Base-by-base conservation (phyloP, 1,284 basidiomycete genomes). In the Microbotryum silenes-acaulis region DNA sequence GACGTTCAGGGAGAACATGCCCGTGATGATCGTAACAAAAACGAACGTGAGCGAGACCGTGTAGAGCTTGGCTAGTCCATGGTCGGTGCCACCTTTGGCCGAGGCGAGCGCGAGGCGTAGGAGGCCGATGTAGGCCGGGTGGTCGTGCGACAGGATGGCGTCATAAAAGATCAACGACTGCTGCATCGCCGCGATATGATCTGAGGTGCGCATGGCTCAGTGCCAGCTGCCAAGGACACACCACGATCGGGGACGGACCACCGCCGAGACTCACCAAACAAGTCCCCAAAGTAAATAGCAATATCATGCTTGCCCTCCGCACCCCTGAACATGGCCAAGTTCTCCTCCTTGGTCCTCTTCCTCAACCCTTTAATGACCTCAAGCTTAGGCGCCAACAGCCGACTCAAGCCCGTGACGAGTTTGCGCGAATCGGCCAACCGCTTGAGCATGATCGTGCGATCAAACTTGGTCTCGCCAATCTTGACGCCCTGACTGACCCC, bases 101-200 rank as follows among this genome's bases (percentile, higher is more conserved):
- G 79, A 76, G 16, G 81, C 80, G 51, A 85, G 82, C 12, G 81
- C 81, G 1, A 87, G 77, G 3, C 84, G 81, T 3, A 96, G 81
- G 64, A 91, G 85, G 7, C 85, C 82, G 16, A 94, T 78, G 74
- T 94, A 96, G 1, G 85, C 85, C 2, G 88, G 88, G 72, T 96
- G 91, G 31, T 88, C 88, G 70, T 94, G 86, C 61, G 86, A 85
- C 27, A 97, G 79, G 75, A 91, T 86, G 46, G 86, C 86, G 73
- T 97, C 92, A 76, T 89, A 90, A 74, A 94, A 87, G n/a, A 80
- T 81, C 54, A 97, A 80, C 3, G 89, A 84, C 69, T 88, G 86
- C 70, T 93, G 87, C 66, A 97, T 79, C 3, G 89, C 86, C 33
- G 93, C 76, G 66, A 97, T 91, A 75, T 97, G 93, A 77, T 97